Evolutionary conservation across 2,329 filamentous ascomycete genomes (phyloP).

Genomic region (Sordariomycetes sp.): DNA sequence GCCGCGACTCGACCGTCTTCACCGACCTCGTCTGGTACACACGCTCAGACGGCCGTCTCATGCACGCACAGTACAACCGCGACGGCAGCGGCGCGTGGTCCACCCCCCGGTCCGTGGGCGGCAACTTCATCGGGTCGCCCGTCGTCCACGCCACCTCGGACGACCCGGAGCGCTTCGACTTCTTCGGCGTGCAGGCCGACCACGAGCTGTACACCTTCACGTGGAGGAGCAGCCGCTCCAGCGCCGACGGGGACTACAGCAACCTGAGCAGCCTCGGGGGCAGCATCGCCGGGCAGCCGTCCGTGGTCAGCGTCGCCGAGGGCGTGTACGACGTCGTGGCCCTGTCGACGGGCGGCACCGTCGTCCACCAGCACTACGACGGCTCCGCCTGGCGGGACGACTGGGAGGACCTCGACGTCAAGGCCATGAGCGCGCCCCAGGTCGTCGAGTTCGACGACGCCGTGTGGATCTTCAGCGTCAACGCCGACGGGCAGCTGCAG

Average conservation of each 20-base stretch:
- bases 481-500: background rate
- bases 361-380: slow-evolving; percentile 1
- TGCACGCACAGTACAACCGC: background rate
- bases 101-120: background rate
- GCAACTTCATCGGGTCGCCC: background rate
- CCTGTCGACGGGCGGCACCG: background rate
- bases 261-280: background rate
- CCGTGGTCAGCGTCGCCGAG: background rate
- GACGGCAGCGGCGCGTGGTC: background rate
- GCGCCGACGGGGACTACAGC: background rate
- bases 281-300: background rate
- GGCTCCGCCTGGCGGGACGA: background rate
- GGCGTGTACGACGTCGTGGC: background rate
- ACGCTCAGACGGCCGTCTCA: background rate
- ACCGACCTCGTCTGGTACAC: background rate
- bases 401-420: background rate
- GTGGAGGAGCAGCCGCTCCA: background rate
- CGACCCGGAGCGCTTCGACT: background rate
- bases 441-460: background rate
- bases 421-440: background rate
- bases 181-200: slow-evolving; percentile 2
- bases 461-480: background rate
- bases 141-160: background rate
- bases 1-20: background rate
- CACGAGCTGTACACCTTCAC: slow-evolving; percentile 1